phyloP scores from a whole-genome alignment of 2,329 filamentous ascomycete genomes.

The Colletotrichum shisoi region DNA sequence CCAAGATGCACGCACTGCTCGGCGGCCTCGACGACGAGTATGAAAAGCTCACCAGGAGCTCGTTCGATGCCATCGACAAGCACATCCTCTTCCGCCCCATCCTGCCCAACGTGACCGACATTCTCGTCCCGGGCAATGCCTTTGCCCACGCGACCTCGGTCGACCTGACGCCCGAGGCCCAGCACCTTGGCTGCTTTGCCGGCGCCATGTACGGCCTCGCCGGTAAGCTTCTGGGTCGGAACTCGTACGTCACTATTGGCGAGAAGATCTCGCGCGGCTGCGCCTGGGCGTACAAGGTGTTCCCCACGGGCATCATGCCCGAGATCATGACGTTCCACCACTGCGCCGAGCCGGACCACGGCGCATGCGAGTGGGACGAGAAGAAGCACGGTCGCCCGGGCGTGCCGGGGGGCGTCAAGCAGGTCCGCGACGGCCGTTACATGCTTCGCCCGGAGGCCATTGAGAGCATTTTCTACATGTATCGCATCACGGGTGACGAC shows the following conservation, averaged over 20 bases:
- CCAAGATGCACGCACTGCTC: constrained; percentile 68
- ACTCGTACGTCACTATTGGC: constrained; percentile 58
- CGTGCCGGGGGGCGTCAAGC: constrained; percentile 65
- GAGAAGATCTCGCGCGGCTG: constrained; percentile 61
- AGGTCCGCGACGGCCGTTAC: constrained; percentile 56
- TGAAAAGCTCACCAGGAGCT: constrained; percentile 68
- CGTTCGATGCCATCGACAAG: constrained; percentile 68
- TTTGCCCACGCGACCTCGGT: constrained; percentile 44
- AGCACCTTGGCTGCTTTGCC: constrained; percentile 71
- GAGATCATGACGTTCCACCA: constrained; percentile 55
- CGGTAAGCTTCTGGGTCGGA: constrained; percentile 62
- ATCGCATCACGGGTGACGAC: constrained; percentile 58
- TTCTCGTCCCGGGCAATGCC: constrained; percentile 64
- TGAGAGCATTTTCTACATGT: constrained; percentile 62
- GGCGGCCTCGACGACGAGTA: constrained; percentile 72
- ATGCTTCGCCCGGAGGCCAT: constrained; percentile 60
- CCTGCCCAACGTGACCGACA: constrained; percentile 64
- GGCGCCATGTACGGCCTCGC: constrained; percentile 72
- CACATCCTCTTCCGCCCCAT: constrained; percentile 74
- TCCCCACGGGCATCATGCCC: constrained; percentile 63
- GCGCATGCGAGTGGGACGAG: constrained; percentile 50
- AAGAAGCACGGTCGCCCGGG: constrained; percentile 44
- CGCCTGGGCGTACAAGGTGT: constrained; percentile 62
- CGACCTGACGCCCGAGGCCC: constrained; percentile 51
- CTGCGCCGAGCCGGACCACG: constrained; percentile 45